phyloP scores from a whole-genome alignment of 805 yeast species.

The Peterozyma xylosa region DNA sequence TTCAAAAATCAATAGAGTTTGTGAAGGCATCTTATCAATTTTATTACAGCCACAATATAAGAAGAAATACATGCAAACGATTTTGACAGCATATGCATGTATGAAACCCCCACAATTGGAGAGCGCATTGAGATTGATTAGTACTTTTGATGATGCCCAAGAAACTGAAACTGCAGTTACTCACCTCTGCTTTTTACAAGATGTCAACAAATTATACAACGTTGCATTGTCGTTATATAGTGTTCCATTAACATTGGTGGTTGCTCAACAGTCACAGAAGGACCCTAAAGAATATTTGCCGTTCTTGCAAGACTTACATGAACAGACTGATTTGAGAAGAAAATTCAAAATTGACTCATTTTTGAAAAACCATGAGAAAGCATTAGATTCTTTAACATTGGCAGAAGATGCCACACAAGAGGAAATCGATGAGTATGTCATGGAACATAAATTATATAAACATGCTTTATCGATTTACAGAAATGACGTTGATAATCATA shows the following conservation, averaged over 20 bases:
- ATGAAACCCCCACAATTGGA: slow-evolving; percentile 79
- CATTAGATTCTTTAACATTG: slow-evolving; percentile 56
- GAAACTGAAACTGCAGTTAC: slow-evolving; percentile 58
- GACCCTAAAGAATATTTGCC: slow-evolving; percentile 97
- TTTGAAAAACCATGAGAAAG: slow-evolving; percentile 60
- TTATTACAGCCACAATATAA: slow-evolving; percentile 44
- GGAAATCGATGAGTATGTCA: slow-evolving; percentile 65
- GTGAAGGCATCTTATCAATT: slow-evolving; percentile 60
- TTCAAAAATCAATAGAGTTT: slow-evolving; percentile 63
- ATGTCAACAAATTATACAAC: slow-evolving; percentile 74
- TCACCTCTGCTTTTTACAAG: slow-evolving; percentile 86
- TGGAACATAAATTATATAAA: slow-evolving; percentile 61
- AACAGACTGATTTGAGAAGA: slow-evolving; percentile 57
- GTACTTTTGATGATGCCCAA: slow-evolving; percentile 36
- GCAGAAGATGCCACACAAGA: slow-evolving; percentile 32
- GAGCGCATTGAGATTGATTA: slow-evolving; percentile 63
- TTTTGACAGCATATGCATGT: slow-evolving; percentile 88
- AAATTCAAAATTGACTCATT: slow-evolving; percentile 74
- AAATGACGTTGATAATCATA: slow-evolving; percentile 46
- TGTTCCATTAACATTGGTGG: slow-evolving; percentile 66
- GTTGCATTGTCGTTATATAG: slow-evolving; percentile 79
- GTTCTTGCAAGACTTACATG: slow-evolving; percentile 73
- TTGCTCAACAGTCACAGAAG: slow-evolving; percentile 95
- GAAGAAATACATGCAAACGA: slow-evolving; percentile 60
- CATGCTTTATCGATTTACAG: slow-evolving; percentile 58